These are phyloP conservation scores for Heterobasidion occidentale DNA, from an alignment of 1,284 basidiomycete genomes.

Conservation along the genomic window DNA sequence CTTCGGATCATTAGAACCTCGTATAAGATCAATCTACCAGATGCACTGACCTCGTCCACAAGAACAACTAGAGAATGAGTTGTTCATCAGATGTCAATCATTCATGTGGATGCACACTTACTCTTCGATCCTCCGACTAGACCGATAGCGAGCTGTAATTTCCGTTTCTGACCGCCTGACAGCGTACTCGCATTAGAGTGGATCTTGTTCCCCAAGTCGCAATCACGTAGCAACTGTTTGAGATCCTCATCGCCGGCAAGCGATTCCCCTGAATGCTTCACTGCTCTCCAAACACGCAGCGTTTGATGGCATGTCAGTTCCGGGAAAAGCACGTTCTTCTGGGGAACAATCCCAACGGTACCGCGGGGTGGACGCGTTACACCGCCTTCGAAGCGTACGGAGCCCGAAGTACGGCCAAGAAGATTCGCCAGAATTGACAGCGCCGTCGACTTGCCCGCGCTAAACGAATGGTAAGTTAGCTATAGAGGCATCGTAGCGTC, in stretches of 20 bases:
- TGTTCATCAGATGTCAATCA: not conserved
- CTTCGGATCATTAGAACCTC: conserved; percentile 15
- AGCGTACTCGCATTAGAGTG: conserved; percentile 58
- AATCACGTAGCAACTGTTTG: conserved; percentile 57
- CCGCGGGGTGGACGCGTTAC: conserved; percentile 45
- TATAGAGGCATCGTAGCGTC: not conserved
- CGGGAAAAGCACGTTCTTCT: conserved; percentile 78
- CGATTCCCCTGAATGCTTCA: conserved; percentile 56
- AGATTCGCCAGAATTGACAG: conserved; percentile 63
- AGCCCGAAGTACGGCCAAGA: conserved; percentile 48
- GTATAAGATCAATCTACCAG: not conserved
- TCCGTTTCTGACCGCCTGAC: conserved; percentile 77
- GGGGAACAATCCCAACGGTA: conserved; percentile 69
- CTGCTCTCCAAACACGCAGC: conserved; percentile 61
- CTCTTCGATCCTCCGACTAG: conserved; percentile 67
- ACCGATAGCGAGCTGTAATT: conserved; percentile 73
- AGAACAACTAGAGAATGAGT: conserved; percentile 44
- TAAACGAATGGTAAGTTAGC: conserved; percentile 21
- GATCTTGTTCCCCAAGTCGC: conserved; percentile 64
- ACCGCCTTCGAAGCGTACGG: conserved; percentile 56
- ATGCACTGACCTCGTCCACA: conserved; percentile 47
- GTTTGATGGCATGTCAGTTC: conserved; percentile 73
- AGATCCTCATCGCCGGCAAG: conserved; percentile 40
- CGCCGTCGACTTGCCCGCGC: conserved; percentile 75
- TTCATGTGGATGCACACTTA: conserved; percentile 19